Evolutionary conservation across 1,284 basidiomycete genomes (phyloP), one percentile per base, ranked within the genome.

Genomic region (Cerrena zonata): DNA sequence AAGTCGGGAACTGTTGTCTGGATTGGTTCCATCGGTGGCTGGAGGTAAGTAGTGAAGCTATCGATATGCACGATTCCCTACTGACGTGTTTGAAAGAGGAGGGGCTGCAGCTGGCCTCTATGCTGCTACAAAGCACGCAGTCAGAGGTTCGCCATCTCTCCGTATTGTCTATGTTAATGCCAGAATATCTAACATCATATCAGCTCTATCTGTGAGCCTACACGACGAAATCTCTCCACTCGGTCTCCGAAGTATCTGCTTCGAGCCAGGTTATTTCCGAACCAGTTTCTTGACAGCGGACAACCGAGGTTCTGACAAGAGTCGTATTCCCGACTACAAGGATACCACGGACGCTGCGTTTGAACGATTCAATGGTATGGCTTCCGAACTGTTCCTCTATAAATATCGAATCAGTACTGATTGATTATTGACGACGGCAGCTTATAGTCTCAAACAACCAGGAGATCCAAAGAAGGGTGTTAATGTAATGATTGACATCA

Each of bases 221-320:
- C 57, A 74, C 50, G 61, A 57, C 0, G 74, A 77, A 57, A 67
- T 76, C 11, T 51, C 66, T 4, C 71, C 72, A 1, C 56, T 77
- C 21, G 73, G 74, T 2, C 60, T 77, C 2, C 67, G 71, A n/a
- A 69, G 67, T 50, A 63, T 70, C 47, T 71, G 65, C 52, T 53
- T 76, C 42, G 74, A 77, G 39, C 69, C 69, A 37, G 74, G 74
- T 5, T 73, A 69, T 56, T 75, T 74, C 64, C 65, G 74, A 25
- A 76, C 73, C 0, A 51, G 61, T 1, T 65, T 75, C 58, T 62
- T 75, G 4, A 56, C 53, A 1, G 48, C 59, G 4, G 65, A 63
- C 22, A 65, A 71, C 49, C 65, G 66, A 4, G 58, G 58, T 2
- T 55, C 62, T 1, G 64, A 68, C 41, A 59, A 61, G 5, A 52